phyloP scores from a whole-genome alignment of 352 stramenopile species.

The Globisporangium megalacanthum region DNA sequence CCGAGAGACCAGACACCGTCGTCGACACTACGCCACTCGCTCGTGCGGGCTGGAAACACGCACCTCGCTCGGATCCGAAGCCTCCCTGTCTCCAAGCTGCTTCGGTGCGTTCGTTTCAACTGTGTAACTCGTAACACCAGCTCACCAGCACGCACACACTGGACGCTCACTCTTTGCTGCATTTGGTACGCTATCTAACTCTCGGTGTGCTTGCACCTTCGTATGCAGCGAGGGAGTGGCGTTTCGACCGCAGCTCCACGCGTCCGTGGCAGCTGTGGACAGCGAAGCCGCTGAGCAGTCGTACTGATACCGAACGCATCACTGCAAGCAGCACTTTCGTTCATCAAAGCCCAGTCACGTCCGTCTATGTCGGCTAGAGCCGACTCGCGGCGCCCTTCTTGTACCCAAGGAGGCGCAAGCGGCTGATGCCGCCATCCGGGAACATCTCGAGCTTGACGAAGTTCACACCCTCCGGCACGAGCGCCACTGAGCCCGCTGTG shows the following conservation, averaged over 20 bases:
- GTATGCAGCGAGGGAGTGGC: conserved; percentile 26
- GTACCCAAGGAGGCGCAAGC: conserved; percentile 80
- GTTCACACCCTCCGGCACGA: conserved; percentile 67
- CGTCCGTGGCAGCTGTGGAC: background rate
- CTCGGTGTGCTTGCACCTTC: background rate
- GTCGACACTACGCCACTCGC: conserved; percentile 3
- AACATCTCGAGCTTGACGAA: conserved; percentile 93
- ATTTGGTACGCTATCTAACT: background rate
- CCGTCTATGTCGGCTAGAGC: conserved; percentile 15
- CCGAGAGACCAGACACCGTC: background rate
- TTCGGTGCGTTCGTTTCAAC: conserved; percentile 21
- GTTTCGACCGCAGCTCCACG: conserved; percentile 28
- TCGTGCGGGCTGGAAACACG: conserved; percentile 27
- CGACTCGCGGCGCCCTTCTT: conserved; percentile 38
- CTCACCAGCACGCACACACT: background rate
- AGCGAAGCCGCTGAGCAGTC: conserved; percentile 23
- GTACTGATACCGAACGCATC: conserved; percentile 11
- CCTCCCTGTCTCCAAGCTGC: conserved; percentile 33
- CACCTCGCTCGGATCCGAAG: conserved; percentile 32
- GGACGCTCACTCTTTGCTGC: background rate
- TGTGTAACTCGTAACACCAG: too few relatives aligned
- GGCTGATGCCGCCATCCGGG: conserved; percentile 91
- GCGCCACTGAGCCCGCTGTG: conserved; percentile 41
- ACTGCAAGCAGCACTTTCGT: background rate
- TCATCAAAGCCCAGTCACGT: background rate